Conservation (phyloP, 2,329 filamentous ascomycete genomes). For the Colletotrichum musae region DNA sequence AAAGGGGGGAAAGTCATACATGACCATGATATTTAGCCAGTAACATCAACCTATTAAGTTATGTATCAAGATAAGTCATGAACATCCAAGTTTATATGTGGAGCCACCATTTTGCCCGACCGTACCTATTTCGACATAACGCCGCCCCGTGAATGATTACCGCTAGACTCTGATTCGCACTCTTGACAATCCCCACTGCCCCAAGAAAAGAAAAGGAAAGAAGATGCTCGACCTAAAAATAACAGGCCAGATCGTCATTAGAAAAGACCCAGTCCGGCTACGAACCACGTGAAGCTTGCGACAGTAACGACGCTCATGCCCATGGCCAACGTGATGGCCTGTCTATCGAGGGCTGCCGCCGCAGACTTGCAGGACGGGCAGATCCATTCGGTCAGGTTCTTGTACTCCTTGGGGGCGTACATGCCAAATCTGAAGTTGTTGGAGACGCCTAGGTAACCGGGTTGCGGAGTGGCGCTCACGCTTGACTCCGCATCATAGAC, state of each 20-base stretch:
- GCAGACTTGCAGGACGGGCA: conserved; percentile 73
- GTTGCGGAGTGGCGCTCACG: conserved; percentile 63
- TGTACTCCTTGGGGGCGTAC: conserved; percentile 68
- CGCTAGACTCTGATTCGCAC: conserved; percentile 32
- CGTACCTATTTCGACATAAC: conserved; percentile 34
- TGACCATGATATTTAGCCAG: conserved; percentile 14
- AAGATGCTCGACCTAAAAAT: conserved; percentile 27
- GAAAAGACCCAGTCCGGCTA: conserved; percentile 56
- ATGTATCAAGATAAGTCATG: conserved; percentile 34
- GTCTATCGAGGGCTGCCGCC: conserved; percentile 60
- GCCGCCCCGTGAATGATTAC: conserved; percentile 39
- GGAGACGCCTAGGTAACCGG: conserved; percentile 69
- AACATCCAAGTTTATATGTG: conserved; percentile 35
- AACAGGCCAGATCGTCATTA: conserved; percentile 31
- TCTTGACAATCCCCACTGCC: conserved; percentile 2
- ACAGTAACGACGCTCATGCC: conserved; percentile 71
- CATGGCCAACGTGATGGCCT: conserved; percentile 65
- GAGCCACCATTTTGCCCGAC: conserved; percentile 38
- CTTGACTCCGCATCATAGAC: conserved; percentile 71
- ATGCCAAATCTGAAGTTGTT: conserved; percentile 69
- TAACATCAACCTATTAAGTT: conserved; percentile 36
- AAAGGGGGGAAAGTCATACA: conserved; percentile 7
- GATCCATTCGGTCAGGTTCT: conserved; percentile 65
- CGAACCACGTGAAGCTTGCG: conserved; percentile 76
- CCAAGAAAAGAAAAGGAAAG: conserved; percentile 6